Base-by-base conservation (phyloP, 768 basidiomycete genomes). In the Auricularia sp. region DNA sequence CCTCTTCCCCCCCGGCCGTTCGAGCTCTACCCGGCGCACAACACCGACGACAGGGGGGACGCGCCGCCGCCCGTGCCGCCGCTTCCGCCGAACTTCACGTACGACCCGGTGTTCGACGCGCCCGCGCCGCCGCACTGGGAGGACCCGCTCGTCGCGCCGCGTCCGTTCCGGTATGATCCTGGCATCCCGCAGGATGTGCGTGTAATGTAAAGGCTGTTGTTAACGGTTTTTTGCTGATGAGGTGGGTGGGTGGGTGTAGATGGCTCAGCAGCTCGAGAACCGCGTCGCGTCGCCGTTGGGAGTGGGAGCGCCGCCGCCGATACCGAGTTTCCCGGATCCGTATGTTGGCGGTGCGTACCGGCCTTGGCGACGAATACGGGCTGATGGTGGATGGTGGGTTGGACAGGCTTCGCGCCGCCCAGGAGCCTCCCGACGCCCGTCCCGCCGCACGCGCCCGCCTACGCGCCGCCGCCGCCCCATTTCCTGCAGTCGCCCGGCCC, bases 91-190 rank as follows among this genome's bases (percentile, higher is more conserved):
- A 73, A 74, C 61, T 74, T 80, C 61, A 69, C 56, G 29, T 59
- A 59, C 56, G 56, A 59, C 56, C 56, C 56, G 0, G 56, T 59
- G 29, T 59, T 35, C 56, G 56, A 59, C 56, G 56, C 29, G 23
- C 53, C 53, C 53, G 53, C 82, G 2, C 75, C 73, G 0, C 84
- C 80, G 16, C 84, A 85, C 67, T 83, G 79, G 65, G 80, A 80
- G 67, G 70, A 83, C 66, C 79, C 87, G 3, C 73, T 89, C 21
- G 80, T 80, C 2, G 88, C 88, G 0, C 88, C 88, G 3, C 78
- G 84, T 12, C 87, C 88, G 0, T 84, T 87, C 68, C 80, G 83
- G 44, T 64, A 86, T 12, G 83, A 86, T 68, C 84, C 84, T 10
- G 78, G 77, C 66, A 71, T 88, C 0, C 84, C 87, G 21, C 79